Evolutionary conservation across 2,329 filamentous ascomycete species (phyloP), one percentile per base, ranked within the genome.

Genomic region (Talaromyces albobiverticillius): DNA sequence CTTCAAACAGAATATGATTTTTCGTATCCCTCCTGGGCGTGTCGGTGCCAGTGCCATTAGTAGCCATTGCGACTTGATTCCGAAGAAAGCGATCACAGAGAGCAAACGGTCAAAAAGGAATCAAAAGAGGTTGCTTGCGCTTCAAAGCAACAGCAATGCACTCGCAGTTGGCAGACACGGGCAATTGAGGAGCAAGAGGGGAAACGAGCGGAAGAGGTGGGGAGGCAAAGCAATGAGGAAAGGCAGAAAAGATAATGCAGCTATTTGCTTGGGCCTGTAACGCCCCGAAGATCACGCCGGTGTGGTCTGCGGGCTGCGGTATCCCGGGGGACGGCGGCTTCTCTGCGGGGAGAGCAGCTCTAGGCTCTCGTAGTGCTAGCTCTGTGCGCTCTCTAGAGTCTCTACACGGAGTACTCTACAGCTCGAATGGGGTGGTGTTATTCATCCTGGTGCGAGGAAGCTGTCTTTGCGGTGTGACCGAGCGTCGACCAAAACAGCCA

Each of bases 1-100:
- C 81, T 78, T 99, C 94, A 70, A 99, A 99, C 64, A 99, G 88
- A 67, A 95, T 81, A 76, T 97, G 94, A 74, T 95, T 94, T 78
- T 89, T 91, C 67, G 97, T 89, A 76, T 97, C 92, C 67, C 85
- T 70, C 65, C 69, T 78, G 61, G 65, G 66, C 23, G 64, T 62
- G 29, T 70, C 66, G 43, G 60, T 54, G 25, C 89, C 90, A 67
- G 60, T 54, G 25, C 89, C 90, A 67, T 95, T 90, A 62, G 95
- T 90, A 38, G 91, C 90, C 51, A 92, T 92, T 0, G 26, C 26
- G 29, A 52, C 18, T 25, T 16, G 38, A 25, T 40, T 25, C 38
- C 20, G 9, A 10, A 18, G 36, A 18, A 38, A 46, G 22, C 6
- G 16, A 31, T 29, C n/a, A 10, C 13, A 16, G 25, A 31, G 11